Evolutionary conservation across 148 eudicot species (phyloP).

Genomic region (Amaranthus palmeri): DNA sequence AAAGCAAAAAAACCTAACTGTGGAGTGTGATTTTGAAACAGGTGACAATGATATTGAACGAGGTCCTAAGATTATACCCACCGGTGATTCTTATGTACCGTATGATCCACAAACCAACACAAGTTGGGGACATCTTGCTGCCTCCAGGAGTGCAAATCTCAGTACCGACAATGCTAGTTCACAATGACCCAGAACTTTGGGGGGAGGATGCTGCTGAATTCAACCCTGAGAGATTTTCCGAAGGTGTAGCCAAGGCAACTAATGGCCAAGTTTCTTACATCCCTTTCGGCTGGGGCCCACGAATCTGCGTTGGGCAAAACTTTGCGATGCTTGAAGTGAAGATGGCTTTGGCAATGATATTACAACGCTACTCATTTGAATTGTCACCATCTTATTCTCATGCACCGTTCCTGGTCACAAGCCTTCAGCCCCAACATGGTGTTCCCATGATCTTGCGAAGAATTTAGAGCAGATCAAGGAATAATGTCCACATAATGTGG

Average conservation of each 20-base stretch:
- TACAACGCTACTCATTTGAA: constrained; percentile 26
- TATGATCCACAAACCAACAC: constrained; percentile 22
- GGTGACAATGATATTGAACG: constrained; percentile 34
- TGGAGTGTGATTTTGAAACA: constrained; percentile 1
- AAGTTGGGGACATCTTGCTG: constrained; percentile 24
- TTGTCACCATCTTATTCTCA: constrained; percentile 25
- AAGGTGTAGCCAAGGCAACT: constrained; percentile 31
- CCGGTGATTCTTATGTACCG: constrained; percentile 27
- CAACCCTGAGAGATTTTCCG: constrained; percentile 33
- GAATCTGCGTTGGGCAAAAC: constrained; percentile 35
- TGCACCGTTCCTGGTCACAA: constrained; percentile 22
- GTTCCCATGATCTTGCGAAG: constrained; percentile 23
- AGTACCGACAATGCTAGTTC: constrained; percentile 29
- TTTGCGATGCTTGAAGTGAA: constrained; percentile 34
- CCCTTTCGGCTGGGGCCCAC: constrained; percentile 34
- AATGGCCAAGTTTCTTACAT: constrained; percentile 24
- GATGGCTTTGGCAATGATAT: constrained; percentile 32
- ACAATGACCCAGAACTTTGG: constrained; percentile 28
- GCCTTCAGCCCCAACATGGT: constrained; percentile 33
- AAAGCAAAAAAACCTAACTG: not conserved
- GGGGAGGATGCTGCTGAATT: constrained; percentile 31
- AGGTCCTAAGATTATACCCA: constrained; percentile 35
- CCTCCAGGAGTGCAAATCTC: constrained; percentile 27
- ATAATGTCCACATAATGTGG: not conserved
- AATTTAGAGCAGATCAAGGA: not conserved